These are phyloP conservation scores for Cordyceps farinosa DNA, from an alignment of 2,329 filamentous ascomycete genomes.

Conservation along the genomic window DNA sequence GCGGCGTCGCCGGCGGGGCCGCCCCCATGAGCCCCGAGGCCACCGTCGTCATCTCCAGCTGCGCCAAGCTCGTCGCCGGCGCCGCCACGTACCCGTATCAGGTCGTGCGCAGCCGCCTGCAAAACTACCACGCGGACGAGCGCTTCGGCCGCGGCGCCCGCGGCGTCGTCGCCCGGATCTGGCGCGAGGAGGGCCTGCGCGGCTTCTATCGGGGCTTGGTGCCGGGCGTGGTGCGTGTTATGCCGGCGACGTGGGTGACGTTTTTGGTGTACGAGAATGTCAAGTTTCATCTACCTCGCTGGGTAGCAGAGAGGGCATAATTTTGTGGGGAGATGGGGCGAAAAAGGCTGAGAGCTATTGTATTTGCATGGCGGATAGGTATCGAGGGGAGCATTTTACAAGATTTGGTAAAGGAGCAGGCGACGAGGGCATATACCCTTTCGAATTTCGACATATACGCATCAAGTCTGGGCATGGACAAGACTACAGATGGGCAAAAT, in stretches of 20 bases:
- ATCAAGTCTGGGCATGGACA: neutral
- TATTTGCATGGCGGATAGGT: neutral
- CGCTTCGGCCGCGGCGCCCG: conserved; percentile 66
- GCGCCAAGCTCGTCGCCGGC: conserved; percentile 85
- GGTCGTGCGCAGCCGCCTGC: conserved; percentile 80
- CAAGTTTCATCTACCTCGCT: conserved; percentile 62
- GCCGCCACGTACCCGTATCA: conserved; percentile 92
- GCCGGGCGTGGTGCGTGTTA: conserved; percentile 82
- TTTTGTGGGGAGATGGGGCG: neutral
- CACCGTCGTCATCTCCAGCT: conserved; percentile 74
- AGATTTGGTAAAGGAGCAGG: neutral
- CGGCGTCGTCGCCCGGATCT: conserved; percentile 72
- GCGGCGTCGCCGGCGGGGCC: conserved; percentile 21
- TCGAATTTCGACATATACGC: neutral
- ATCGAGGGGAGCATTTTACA: neutral
- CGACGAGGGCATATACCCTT: neutral
- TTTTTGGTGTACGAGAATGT: conserved; percentile 97
- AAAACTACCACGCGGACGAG: conserved; percentile 79
- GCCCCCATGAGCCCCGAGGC: conserved; percentile 62
- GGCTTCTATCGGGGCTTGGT: conserved; percentile 92
- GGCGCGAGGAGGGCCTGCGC: conserved; percentile 70
- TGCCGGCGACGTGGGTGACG: conserved; percentile 94
- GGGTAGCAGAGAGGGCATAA: conserved; percentile 25
- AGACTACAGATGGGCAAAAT: too few relatives aligned
- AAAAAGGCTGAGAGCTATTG: neutral